phyloP scores from a whole-genome alignment of 441 rosid genomes.

The Aleurites moluccanus region DNA sequence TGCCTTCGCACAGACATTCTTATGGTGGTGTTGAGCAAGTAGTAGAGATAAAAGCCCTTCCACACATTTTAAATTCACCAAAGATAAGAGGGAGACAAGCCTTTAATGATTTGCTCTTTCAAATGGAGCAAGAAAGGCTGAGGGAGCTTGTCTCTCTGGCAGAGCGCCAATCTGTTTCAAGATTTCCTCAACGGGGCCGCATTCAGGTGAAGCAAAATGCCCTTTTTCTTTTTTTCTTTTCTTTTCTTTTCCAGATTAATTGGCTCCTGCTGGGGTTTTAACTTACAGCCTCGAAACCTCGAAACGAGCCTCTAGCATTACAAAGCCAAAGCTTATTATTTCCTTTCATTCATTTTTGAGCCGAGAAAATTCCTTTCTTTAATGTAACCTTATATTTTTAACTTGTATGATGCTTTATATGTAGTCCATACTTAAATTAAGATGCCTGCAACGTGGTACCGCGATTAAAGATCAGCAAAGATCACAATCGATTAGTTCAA shows the following conservation, averaged over 20 bases:
- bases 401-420: neutral
- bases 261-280: too few relatives aligned
- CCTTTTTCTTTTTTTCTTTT: too few relatives aligned
- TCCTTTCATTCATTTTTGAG: too few relatives aligned
- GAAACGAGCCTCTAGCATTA: too few relatives aligned
- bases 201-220: slow-evolving; percentile 53
- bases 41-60: slow-evolving; percentile 36
- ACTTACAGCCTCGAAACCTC: too few relatives aligned
- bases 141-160: slow-evolving; percentile 50
- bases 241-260: too few relatives aligned
- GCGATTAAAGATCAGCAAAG: slow-evolving; percentile 46
- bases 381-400: neutral
- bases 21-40: slow-evolving; percentile 5
- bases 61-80: slow-evolving; percentile 44
- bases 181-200: slow-evolving; percentile 72
- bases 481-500: slow-evolving; percentile 25
- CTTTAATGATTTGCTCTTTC: slow-evolving; percentile 59
- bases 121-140: slow-evolving; percentile 57
- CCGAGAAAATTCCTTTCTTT: neutral
- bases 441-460: slow-evolving; percentile 53
- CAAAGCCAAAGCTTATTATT: too few relatives aligned
- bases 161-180: slow-evolving; percentile 60
- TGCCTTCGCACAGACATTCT: slow-evolving; percentile 24
- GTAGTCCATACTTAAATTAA: slow-evolving; percentile 65
- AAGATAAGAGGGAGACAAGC: slow-evolving; percentile 87